A percentile compares a stretch with the other conserved stretches of the same genome.
Conservation (phyloP, 2,329 filamentous ascomycete species). For the Hypoxylon sp. region DNA sequence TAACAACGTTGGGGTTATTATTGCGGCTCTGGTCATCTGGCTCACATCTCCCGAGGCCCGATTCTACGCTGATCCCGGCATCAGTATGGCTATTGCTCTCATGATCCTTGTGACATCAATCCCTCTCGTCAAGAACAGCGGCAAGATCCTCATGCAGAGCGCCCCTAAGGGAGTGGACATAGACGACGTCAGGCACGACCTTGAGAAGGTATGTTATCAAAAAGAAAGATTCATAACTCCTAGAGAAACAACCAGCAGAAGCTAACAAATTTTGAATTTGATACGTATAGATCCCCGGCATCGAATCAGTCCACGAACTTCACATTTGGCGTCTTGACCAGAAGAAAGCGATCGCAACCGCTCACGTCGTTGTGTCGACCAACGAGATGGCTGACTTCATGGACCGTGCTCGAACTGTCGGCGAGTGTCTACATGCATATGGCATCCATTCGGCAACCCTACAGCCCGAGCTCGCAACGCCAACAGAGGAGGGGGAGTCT, state of each 20-base stretch:
- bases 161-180: slow-evolving; percentile 72
- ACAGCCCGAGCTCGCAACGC: slow-evolving; percentile 70
- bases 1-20: slow-evolving; percentile 83
- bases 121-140: slow-evolving; percentile 73
- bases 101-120: slow-evolving; percentile 77
- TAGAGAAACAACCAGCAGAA: not conserved
- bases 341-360: slow-evolving; percentile 77
- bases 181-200: slow-evolving; percentile 76
- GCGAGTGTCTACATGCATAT: slow-evolving; percentile 79
- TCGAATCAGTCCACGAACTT: slow-evolving; percentile 78
- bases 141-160: slow-evolving; percentile 77
- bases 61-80: slow-evolving; percentile 80
- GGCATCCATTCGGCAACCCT: slow-evolving; percentile 80
- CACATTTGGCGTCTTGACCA: slow-evolving; percentile 83
- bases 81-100: slow-evolving; percentile 78
- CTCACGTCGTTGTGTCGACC: slow-evolving; percentile 75
- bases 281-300: slow-evolving; percentile 70
- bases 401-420: slow-evolving; percentile 71
- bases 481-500: slow-evolving; percentile 13
- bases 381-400: slow-evolving; percentile 71
- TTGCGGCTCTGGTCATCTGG: slow-evolving; percentile 79
- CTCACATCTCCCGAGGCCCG: slow-evolving; percentile 68
- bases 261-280: slow-evolving; percentile 6
- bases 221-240: not conserved
- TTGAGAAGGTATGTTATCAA: slow-evolving; percentile 68